Conservation (phyloP, 805 yeast species). For the Gaillardinia entomophila region DNA sequence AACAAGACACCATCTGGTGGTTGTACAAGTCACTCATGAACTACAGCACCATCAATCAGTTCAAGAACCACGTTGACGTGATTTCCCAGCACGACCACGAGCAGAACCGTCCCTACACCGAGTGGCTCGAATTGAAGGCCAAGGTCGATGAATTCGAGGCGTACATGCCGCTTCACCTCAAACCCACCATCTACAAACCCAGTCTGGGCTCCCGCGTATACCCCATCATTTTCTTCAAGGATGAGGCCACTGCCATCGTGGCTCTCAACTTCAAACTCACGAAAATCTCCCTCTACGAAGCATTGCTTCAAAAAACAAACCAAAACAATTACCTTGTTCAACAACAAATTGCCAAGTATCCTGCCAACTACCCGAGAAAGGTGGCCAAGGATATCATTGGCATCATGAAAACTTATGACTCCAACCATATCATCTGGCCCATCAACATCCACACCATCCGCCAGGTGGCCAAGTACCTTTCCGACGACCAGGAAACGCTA, state of each 20-base stretch:
- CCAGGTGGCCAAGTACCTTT: constrained; percentile 17
- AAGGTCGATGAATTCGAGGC: constrained; percentile 23
- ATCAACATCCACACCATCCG: constrained; percentile 28
- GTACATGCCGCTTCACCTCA: constrained; percentile 21
- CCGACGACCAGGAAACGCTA: constrained; percentile 11
- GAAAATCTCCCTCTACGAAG: constrained; percentile 23
- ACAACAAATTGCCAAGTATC: constrained; percentile 16
- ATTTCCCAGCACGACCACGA: constrained; percentile 20
- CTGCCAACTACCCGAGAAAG: constrained; percentile 17
- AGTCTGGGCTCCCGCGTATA: constrained; percentile 14
- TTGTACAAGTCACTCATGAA: constrained; percentile 22
- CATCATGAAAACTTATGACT: constrained; percentile 31
- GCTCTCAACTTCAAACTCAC: constrained; percentile 25
- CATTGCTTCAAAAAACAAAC: constrained; percentile 15
- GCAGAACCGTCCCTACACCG: constrained; percentile 13
- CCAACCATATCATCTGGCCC: constrained; percentile 28
- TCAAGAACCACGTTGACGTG: constrained; percentile 19
- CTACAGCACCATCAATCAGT: constrained; percentile 24
- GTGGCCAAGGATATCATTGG: constrained; percentile 33
- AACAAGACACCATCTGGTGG: constrained; percentile 28
- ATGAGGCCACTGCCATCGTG: constrained; percentile 29
- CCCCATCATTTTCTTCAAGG: constrained; percentile 30
- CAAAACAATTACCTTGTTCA: constrained; percentile 8
- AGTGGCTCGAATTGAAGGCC: constrained; percentile 23
- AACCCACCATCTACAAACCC: constrained; percentile 28